Base-by-base conservation (phyloP, 495 filamentous ascomycete genomes). In the Lasiosphaeriaceae sp. region DNA sequence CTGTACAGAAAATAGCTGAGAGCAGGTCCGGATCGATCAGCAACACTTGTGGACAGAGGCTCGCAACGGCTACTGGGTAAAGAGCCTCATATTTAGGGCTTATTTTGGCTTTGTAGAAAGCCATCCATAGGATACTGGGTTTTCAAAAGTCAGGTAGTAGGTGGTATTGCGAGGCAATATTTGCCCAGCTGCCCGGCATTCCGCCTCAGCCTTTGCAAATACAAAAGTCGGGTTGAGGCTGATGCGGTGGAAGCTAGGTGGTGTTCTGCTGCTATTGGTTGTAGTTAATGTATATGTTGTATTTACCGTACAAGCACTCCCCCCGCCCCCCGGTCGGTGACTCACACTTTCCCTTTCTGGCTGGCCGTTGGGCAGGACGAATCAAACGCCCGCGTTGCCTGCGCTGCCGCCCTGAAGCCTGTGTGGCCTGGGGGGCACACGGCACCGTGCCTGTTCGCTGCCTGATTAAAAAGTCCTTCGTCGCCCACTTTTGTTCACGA, bases 391-490 rank as follows among this genome's bases (percentile, higher is more conserved):
- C 20, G 11, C 21, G 16, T 17, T 44, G 46, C 20, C 39, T 43
- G 47, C 48, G 34, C 41, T 51, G 46, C 55, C 48, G 55, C 48
- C 55, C 24, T 51, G 48, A 26, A 26, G 22, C 39, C 41, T 52
- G 39, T 45, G 47, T 29, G 35, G 52, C 56, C 51, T 47, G 48
- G 24, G 31, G 37, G 26, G 23, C 31, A 37, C 54, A 48, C 34
- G 44, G 35, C 55, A 29, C 44, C 26, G 20, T 47, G 26, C 14
- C 43, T 34, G 26, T 57, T 68, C 55, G 68, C 64, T 72, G 71
- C 68, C 71, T 73, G 64, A 73, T 66, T 67, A 66, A 70, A 71
- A 70, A 58, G 58, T 57, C 56, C 24, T 47, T 29, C 37, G 19
- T 57, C 41, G 59, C 65, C 58, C 58, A 64, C 57, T 60, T 61